These are phyloP conservation scores for Globisporangium recalcitrans DNA, from an alignment of 352 stramenopile genomes.

Conservation along the genomic window DNA sequence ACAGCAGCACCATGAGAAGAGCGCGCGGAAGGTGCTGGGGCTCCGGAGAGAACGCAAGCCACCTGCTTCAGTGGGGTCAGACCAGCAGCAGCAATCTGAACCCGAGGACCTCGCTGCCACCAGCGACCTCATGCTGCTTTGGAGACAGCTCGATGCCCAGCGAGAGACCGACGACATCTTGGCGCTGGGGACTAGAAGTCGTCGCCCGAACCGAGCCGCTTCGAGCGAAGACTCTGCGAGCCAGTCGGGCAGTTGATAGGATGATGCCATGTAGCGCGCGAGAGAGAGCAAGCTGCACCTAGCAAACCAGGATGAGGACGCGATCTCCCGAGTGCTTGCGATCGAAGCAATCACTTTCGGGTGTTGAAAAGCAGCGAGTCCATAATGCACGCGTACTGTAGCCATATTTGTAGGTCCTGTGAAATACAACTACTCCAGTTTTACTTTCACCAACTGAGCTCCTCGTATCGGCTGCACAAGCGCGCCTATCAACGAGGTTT, in stretches of 20 bases:
- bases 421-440: neutral
- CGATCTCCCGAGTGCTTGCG: neutral
- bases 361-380: neutral
- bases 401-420: neutral
- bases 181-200: neutral
- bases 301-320: neutral
- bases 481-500: no score
- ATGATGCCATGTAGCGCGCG: neutral
- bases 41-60: conserved; percentile 4
- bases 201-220: neutral
- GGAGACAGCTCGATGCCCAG: conserved; percentile 5
- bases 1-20: conserved; percentile 26
- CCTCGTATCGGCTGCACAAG: no score
- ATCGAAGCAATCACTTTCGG: neutral
- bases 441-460: neutral
- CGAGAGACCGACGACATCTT: conserved; percentile 5
- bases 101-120: neutral
- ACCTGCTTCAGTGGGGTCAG: neutral
- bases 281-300: no score
- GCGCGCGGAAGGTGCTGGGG: conserved; percentile 15
- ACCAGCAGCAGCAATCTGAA: neutral
- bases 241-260: neutral
- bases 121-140: conserved; percentile 5
- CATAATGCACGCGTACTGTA: neutral
- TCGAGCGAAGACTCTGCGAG: neutral